A percentile compares a stretch with the other conserved stretches of the same genome.
phyloP scores from a whole-genome alignment of 1,139 yeast species.

The Debaryomyces singareniensis region DNA sequence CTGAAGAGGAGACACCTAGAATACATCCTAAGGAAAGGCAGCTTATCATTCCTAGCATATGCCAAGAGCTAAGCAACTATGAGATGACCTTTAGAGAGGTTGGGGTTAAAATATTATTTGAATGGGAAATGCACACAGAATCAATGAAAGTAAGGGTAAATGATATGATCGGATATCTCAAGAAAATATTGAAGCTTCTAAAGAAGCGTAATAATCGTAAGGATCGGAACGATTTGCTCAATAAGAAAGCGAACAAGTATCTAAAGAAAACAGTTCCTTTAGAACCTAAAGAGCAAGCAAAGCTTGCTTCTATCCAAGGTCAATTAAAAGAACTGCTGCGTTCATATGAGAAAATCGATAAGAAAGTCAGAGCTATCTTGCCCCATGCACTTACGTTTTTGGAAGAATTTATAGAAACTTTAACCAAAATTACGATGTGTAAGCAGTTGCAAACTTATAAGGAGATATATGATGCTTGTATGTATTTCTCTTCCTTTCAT shows the following conservation, averaged over 20 bases:
- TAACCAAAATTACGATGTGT: constrained; percentile 29
- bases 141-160: constrained; percentile 26
- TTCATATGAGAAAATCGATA: constrained; percentile 30
- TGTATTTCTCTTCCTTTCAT: not conserved
- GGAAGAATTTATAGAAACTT: constrained; percentile 45
- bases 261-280: constrained; percentile 30
- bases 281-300: constrained; percentile 32
- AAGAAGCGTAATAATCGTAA: constrained; percentile 40
- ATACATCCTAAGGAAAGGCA: constrained; percentile 37
- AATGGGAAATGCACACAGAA: constrained; percentile 25
- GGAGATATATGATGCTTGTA: constrained; percentile 13
- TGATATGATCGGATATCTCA: constrained; percentile 34
- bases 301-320: constrained; percentile 23
- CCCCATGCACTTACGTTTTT: constrained; percentile 43
- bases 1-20: constrained; percentile 24
- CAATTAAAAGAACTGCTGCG: constrained; percentile 23
- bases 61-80: constrained; percentile 26
- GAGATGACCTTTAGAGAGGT: constrained; percentile 22
- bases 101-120: constrained; percentile 23
- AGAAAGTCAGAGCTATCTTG: constrained; percentile 31
- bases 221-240: constrained; percentile 32
- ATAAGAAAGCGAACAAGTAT: constrained; percentile 35
- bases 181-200: constrained; percentile 32
- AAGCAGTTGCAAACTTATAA: constrained; percentile 25
- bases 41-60: constrained; percentile 22